These are phyloP conservation scores for Trapa bicornis DNA, from an alignment of 345 rosid species.

Conservation along the genomic window DNA sequence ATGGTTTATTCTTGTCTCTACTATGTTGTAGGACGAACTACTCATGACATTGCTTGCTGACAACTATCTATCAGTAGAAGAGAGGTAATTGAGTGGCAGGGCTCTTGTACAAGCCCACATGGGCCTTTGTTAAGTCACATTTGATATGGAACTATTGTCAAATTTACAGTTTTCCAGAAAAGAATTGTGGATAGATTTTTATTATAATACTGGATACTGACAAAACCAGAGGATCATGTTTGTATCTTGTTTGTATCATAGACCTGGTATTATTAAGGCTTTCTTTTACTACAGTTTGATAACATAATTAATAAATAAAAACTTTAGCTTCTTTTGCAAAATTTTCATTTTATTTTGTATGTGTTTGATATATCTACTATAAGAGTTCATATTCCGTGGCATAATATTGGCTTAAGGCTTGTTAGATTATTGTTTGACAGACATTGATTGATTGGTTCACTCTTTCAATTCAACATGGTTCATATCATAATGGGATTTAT, in stretches of 20 bases:
- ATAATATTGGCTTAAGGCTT: background rate
- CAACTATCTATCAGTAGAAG: constrained; percentile 46
- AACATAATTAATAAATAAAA: background rate
- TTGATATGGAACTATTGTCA: background rate
- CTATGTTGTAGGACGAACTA: constrained; percentile 55
- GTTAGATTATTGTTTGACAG: background rate
- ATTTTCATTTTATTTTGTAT: background rate
- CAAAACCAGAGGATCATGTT: background rate
- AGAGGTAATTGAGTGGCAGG: constrained; percentile 40
- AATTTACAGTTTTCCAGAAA: background rate
- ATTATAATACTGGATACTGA: background rate
- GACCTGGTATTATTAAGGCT: background rate
- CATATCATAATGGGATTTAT: background rate
- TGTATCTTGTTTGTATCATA: background rate
- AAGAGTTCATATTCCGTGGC: no score
- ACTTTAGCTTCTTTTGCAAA: background rate
- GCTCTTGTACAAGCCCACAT: background rate
- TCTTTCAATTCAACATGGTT: background rate
- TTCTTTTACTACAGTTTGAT: background rate
- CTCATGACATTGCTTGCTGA: constrained; percentile 65
- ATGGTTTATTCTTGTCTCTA: constrained; percentile 5
- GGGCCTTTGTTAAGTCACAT: background rate
- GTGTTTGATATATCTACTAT: background rate
- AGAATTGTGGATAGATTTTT: background rate
- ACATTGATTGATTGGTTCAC: background rate